Conservation (phyloP, 2,329 filamentous ascomycete species). For the Ophiostoma himal-ulmi region DNA sequence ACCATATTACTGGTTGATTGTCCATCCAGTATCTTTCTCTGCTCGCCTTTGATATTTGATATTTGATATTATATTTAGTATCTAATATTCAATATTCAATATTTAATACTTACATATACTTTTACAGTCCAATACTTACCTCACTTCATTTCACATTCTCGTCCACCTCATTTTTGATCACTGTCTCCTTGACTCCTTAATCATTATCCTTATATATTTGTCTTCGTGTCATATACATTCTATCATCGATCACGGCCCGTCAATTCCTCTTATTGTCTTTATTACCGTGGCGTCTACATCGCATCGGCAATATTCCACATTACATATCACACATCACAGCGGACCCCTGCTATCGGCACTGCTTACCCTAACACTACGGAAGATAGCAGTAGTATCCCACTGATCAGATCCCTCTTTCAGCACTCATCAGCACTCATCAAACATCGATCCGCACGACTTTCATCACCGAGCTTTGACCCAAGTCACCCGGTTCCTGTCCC, state of each 20-base stretch:
- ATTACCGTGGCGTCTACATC: neutral
- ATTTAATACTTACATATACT: neutral
- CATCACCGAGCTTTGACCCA: neutral
- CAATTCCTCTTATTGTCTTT: neutral
- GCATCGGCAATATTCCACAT: neutral
- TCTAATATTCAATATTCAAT: too few species aligned
- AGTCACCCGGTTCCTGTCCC: conserved; percentile 2
- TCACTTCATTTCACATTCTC: neutral
- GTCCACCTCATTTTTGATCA: neutral
- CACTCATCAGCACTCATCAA: too few species aligned
- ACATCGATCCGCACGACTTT: neutral
- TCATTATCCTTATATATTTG: neutral
- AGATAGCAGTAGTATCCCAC: neutral
- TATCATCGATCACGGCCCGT: neutral
- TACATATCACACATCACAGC: neutral
- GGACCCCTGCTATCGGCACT: neutral
- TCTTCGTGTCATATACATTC: neutral
- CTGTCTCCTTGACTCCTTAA: neutral
- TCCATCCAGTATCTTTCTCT: too few species aligned
- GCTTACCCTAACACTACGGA: neutral
- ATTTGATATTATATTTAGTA: too few species aligned
- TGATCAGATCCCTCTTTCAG: too few species aligned
- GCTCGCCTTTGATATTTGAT: too few species aligned
- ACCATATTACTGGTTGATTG: too few species aligned
- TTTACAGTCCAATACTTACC: neutral